These are phyloP conservation scores for Euclidium syriacum DNA, from an alignment of 345 rosid genomes.

Conservation along the genomic window DNA sequence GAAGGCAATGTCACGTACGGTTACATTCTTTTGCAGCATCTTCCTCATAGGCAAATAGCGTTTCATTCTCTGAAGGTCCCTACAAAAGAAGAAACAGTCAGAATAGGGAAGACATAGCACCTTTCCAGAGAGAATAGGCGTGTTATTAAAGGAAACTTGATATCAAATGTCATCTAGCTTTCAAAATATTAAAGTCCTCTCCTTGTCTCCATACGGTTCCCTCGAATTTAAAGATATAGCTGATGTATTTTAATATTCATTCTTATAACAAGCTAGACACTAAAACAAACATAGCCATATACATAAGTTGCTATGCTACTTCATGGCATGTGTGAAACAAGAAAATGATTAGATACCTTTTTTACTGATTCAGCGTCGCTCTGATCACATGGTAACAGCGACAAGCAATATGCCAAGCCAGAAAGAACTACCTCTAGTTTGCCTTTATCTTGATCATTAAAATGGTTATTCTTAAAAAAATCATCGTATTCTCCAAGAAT, in stretches of 20 bases:
- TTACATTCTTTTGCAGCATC: constrained; percentile 42
- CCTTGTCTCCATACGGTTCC: background rate
- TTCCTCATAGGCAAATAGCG: constrained; percentile 54
- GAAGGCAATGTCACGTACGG: constrained; percentile 43
- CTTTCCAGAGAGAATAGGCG: background rate
- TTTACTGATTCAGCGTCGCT: constrained; percentile 30
- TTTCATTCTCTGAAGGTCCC: constrained; percentile 32
- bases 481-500: constrained; percentile 74
- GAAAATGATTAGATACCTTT: constrained; percentile 35
- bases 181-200: background rate
- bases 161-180: background rate
- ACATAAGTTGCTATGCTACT: constrained; percentile 1
- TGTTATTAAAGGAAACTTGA: background rate
- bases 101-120: background rate
- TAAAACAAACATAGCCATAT: background rate
- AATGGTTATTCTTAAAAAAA: constrained; percentile 58
- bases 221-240: background rate
- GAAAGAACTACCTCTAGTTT: constrained; percentile 62
- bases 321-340: constrained; percentile 6
- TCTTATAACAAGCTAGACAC: background rate
- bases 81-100: constrained; percentile 23
- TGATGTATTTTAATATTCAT: background rate
- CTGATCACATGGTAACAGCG: constrained; percentile 48
- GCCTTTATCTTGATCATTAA: constrained; percentile 62
- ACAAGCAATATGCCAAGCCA: constrained; percentile 72